Percentiles rank a stretch among this genome's conserved stretches.
These are phyloP conservation scores for Suhomyces guaymorum DNA, from an alignment of 1,139 yeast species.

Conservation along the genomic window DNA sequence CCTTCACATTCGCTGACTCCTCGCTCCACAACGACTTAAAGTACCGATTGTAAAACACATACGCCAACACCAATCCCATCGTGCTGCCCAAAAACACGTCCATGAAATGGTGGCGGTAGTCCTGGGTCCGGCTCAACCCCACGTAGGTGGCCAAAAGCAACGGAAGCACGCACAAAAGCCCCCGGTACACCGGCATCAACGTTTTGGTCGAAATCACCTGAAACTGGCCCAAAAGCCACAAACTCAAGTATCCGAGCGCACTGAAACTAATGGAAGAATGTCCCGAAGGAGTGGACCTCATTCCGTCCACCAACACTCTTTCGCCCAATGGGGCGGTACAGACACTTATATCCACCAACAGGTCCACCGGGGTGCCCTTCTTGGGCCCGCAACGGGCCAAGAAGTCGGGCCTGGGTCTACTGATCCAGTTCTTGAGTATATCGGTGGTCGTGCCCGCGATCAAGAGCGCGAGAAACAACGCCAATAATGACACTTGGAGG, in stretches of 20 bases:
- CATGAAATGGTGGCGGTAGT: constrained; percentile 73
- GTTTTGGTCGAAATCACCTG: constrained; percentile 22
- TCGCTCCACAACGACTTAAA: constrained; percentile 34
- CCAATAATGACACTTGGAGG: constrained; percentile 52
- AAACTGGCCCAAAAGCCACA: constrained; percentile 66
- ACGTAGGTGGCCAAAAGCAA: constrained; percentile 29
- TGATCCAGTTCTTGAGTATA: constrained; percentile 69
- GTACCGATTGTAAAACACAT: constrained; percentile 48
- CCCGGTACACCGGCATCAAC: constrained; percentile 15
- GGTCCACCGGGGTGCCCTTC: constrained; percentile 33
- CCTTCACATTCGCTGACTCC: constrained; percentile 15
- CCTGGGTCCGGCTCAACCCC: constrained; percentile 65
- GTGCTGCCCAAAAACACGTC: constrained; percentile 63
- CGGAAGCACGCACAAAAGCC: constrained; percentile 15
- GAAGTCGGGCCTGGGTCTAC: constrained; percentile 82
- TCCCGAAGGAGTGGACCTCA: constrained; percentile 51
- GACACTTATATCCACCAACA: constrained; percentile 41
- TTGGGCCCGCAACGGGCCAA: constrained; percentile 65
- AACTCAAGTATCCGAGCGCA: constrained; percentile 38
- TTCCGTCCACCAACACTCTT: constrained; percentile 37
- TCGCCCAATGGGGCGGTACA: constrained; percentile 45
- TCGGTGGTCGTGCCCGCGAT: constrained; percentile 54
- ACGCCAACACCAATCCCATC: constrained; percentile 52
- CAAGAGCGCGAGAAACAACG: constrained; percentile 52
- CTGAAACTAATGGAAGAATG: constrained; percentile 48